Base-by-base conservation (phyloP, 441 rosid genomes). In the Dalechampia spathulata region DNA sequence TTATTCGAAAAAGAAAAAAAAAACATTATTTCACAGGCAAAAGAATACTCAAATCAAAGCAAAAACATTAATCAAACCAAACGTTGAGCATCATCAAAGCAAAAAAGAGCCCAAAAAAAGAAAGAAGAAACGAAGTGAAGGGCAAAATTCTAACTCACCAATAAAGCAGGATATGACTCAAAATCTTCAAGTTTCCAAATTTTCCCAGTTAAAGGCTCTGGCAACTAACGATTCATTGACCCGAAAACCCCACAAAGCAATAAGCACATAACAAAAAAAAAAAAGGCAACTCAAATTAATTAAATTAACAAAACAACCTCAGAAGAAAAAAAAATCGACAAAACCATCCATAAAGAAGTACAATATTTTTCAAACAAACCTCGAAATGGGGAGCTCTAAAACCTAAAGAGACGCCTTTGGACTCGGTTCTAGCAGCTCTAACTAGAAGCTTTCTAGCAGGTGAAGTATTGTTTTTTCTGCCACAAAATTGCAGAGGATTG, bases 181-280 rank as follows among this genome's bases (percentile, higher is more conserved):
- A 86, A 83, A 81, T 87, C 95, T 53, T 82, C 88, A 60, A 85
- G 72, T 25, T 57, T 78, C 93, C 93, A 85, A 26, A 61, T 20
- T 61, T 78, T 87, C 64, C 92, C 96, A 25, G 95, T 81, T 15
- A 87, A 74, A 22, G 95, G 90, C 84, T 87, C 90, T 38, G 72
- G 73, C 48, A 85, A 76, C 90, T 90, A 56, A 46, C 14, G 56
- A 39, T 34, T 46, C 52, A 34, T 16, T 36, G 30, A 34, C 21
- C 12, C 43, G 2, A 13, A 3, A 55, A 43, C 38, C 48, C 17
- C 39, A 45, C 4, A 21, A 19, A 5, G 26, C 21, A 13, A 45
- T 2, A 21, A 42, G 40, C 11, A 54, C 23, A 55, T 2, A 38
- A n/a, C n/a, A n/a, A n/a, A n/a, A n/a, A n/a, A n/a, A n/a, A n/a